These are phyloP conservation scores for Eucommia ulmoides DNA, from an alignment of 257 asterid genomes.

Conservation along the genomic window DNA sequence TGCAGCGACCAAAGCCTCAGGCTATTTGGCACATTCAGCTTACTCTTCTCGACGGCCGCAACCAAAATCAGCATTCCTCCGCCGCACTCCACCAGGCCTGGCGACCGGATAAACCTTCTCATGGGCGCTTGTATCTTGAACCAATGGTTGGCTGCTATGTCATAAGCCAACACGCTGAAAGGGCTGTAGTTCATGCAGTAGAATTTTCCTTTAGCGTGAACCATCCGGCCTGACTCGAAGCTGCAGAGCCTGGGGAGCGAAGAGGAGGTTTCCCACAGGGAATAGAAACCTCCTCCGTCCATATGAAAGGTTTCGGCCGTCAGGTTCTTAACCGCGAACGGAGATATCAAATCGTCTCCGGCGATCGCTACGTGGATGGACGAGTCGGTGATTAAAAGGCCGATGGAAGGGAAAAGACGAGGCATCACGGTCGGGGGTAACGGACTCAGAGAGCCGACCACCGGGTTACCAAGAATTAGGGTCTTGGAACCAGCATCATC, in stretches of 20 bases:
- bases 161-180: constrained; percentile 57
- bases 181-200: constrained; percentile 99
- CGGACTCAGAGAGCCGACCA: constrained; percentile 38
- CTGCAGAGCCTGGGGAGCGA: constrained; percentile 77
- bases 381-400: constrained; percentile 40
- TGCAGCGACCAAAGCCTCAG: constrained; percentile 71
- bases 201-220: constrained; percentile 44
- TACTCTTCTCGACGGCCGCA: constrained; percentile 91
- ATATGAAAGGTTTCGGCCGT: constrained; percentile 79
- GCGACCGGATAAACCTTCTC: constrained; percentile 80
- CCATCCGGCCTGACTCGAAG: constrained; percentile 83
- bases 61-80: constrained; percentile 53
- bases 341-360: constrained; percentile 84
- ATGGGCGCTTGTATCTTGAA: constrained; percentile 84
- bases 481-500: constrained; percentile 71
- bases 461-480: constrained; percentile 61
- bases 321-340: constrained; percentile 81
- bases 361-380: constrained; percentile 74
- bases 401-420: constrained; percentile 71
- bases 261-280: constrained; percentile 91
- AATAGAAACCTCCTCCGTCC: constrained; percentile 77
- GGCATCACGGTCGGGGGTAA: constrained; percentile 71
- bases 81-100: constrained; percentile 50
- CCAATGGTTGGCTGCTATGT: constrained; percentile 42
- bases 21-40: constrained; percentile 81